phyloP scores from a whole-genome alignment of 169 alveolate species.

The Prorocentrum cordatum region DNA sequence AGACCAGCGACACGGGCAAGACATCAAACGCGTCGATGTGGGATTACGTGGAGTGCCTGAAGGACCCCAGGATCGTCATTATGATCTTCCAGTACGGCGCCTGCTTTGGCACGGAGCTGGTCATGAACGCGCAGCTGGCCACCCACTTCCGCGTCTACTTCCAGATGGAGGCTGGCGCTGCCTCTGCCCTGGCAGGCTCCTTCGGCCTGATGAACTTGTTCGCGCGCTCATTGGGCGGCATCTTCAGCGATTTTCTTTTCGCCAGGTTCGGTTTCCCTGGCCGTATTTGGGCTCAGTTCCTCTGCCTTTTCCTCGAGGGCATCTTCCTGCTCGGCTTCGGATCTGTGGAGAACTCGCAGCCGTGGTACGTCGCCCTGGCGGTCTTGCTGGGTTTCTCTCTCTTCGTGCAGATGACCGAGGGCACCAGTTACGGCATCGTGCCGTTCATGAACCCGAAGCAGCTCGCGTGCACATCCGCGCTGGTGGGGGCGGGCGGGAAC shows the following conservation, averaged over 20 bases:
- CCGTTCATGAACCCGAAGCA: background rate
- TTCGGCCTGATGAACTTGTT: conserved; percentile 51
- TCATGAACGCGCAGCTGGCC: conserved; percentile 38
- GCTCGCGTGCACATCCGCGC: background rate
- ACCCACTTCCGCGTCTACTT: conserved; percentile 28
- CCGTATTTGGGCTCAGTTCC: conserved; percentile 29
- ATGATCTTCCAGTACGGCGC: conserved; percentile 1
- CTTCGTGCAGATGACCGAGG: conserved; percentile 59
- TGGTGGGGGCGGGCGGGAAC: conserved; percentile 3
- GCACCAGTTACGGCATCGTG: conserved; percentile 18
- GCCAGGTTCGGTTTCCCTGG: conserved; percentile 14
- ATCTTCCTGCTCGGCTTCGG: conserved; percentile 33
- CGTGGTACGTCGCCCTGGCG: conserved; percentile 19
- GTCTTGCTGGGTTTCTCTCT: conserved; percentile 4
- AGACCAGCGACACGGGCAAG: conserved; percentile 22
- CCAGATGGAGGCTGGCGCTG: background rate
- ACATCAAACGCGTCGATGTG: conserved; percentile 9
- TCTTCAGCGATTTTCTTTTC: conserved; percentile 34
- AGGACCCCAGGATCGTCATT: background rate
- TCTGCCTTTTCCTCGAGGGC: conserved; percentile 40
- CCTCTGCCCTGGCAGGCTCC: conserved; percentile 17
- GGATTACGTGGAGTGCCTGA: background rate
- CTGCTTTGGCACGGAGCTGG: background rate
- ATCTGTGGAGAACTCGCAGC: background rate
- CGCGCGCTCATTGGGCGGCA: conserved; percentile 53